These are phyloP conservation scores for Lasiosphaeris hirsuta DNA, from an alignment of 495 filamentous ascomycete species.

Conservation along the genomic window DNA sequence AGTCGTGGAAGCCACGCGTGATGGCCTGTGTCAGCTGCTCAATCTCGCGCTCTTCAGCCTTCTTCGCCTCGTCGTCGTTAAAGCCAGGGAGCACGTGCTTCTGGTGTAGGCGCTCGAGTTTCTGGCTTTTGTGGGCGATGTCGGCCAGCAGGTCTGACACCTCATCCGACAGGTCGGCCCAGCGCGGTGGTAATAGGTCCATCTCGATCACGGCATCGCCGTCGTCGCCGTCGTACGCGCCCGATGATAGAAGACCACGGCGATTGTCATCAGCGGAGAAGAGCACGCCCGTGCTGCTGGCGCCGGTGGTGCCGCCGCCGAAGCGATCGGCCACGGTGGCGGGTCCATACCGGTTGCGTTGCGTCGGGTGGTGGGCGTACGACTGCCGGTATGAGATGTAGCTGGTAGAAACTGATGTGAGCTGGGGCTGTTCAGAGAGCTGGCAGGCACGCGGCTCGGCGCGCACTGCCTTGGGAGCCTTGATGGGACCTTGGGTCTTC, in stretches of 20 bases:
- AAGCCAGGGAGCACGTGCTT: constrained; percentile 97
- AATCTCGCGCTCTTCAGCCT: constrained; percentile 79
- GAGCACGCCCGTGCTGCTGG: constrained; percentile 33
- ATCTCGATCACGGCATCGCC: constrained; percentile 97
- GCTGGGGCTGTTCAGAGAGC: neutral
- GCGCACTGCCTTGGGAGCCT: too few relatives aligned
- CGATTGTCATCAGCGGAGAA: constrained; percentile 61
- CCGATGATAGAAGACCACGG: constrained; percentile 77
- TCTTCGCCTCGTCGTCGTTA: constrained; percentile 86
- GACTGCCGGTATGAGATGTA: constrained; percentile 99
- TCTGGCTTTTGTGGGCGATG: constrained; percentile 76
- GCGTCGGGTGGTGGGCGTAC: constrained; percentile 89
- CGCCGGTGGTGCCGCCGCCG: constrained; percentile 42
- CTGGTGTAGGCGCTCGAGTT: constrained; percentile 88
- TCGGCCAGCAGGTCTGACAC: constrained; percentile 78
- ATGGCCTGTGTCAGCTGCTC: constrained; percentile 87
- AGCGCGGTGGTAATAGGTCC: constrained; percentile 91
- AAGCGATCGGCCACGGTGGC: constrained; percentile 65
- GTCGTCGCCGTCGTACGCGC: constrained; percentile 74
- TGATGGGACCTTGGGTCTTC: too few relatives aligned
- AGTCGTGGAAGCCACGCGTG: constrained; percentile 82
- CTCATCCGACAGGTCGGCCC: constrained; percentile 93
- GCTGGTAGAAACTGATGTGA: constrained; percentile 40
- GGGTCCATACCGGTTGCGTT: constrained; percentile 69
- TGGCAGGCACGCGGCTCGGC: neutral